phyloP scores from a whole-genome alignment of 129 eudicot species.

The Cynara cardunculus region DNA sequence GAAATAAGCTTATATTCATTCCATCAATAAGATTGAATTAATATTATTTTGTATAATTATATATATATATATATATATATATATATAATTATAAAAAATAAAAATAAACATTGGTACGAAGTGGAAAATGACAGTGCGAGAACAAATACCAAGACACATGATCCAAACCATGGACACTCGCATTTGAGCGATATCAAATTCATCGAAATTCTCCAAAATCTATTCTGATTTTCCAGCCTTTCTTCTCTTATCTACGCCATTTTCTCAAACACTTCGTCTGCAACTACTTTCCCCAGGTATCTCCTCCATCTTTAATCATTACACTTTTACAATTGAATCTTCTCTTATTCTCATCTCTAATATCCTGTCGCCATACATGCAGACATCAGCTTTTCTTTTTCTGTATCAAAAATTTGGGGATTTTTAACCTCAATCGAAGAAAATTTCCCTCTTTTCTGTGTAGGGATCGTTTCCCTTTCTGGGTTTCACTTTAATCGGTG shows the following conservation, averaged over 20 bases:
- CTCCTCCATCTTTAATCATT: slow-evolving; percentile 13
- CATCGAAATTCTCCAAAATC: neutral
- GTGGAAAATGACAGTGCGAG: slow-evolving; percentile 4
- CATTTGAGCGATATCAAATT: neutral
- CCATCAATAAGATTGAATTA: too few relatives aligned
- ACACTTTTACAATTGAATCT: slow-evolving; percentile 4
- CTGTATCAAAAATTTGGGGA: neutral
- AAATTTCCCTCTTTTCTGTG: slow-evolving; percentile 16
- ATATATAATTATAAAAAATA: too few relatives aligned
- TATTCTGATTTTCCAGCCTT: neutral
- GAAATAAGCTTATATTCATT: too few relatives aligned
- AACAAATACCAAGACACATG: slow-evolving; percentile 17
- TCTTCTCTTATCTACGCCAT: neutral
- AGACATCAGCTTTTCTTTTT: neutral
- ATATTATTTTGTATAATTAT: too few relatives aligned
- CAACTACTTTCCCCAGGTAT: slow-evolving; percentile 18
- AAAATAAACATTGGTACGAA: neutral
- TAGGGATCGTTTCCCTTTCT: slow-evolving; percentile 27
- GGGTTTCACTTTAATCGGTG: slow-evolving; percentile 23
- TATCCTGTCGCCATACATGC: slow-evolving; percentile 16
- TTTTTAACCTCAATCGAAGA: slow-evolving; percentile 1
- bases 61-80: too few relatives aligned
- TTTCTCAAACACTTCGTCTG: slow-evolving; percentile 22
- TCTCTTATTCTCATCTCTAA: neutral
- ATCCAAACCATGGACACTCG: slow-evolving; percentile 23